phyloP scores from a whole-genome alignment of 1,284 basidiomycete genomes.

The Trametes pubescens region DNA sequence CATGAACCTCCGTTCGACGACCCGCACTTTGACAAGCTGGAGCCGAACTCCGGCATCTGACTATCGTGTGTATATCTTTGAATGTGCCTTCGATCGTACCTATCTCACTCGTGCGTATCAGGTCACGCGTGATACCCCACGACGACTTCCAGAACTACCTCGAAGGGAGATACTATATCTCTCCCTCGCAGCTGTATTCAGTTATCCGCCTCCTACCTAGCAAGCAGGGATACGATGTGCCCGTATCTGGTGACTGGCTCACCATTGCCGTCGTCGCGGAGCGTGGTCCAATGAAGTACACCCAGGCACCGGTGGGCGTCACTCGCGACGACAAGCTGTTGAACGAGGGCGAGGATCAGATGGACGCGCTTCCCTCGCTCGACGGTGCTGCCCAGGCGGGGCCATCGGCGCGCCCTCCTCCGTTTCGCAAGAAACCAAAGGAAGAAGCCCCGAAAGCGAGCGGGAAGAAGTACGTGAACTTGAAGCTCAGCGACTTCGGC shows the following conservation, averaged over 20 bases:
- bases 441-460: constrained; percentile 50
- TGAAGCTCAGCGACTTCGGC: constrained; percentile 88
- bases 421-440: constrained; percentile 48
- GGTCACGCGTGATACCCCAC: constrained; percentile 79
- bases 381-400: constrained; percentile 33
- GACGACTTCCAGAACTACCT: constrained; percentile 86
- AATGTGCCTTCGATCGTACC: constrained; percentile 10
- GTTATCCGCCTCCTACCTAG: constrained; percentile 79
- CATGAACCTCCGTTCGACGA: constrained; percentile 73
- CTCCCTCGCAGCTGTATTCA: constrained; percentile 90
- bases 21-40: constrained; percentile 76
- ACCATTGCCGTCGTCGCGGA: constrained; percentile 91
- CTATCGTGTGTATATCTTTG: constrained; percentile 66
- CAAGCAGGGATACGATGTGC: constrained; percentile 88
- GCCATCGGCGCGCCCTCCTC: constrained; percentile 27
- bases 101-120: constrained; percentile 42
- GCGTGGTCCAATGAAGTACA: constrained; percentile 76
- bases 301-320: constrained; percentile 67
- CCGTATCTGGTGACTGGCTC: constrained; percentile 91
- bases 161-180: constrained; percentile 84
- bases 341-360: constrained; percentile 44
- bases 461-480: constrained; percentile 86
- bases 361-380: constrained; percentile 33
- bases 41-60: constrained; percentile 89
- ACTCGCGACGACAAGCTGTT: constrained; percentile 55